A percentile compares a stretch with the other conserved stretches of the same genome.
Conservation (phyloP, 2,329 filamentous ascomycete species). For the Exophiala alcalophila region DNA sequence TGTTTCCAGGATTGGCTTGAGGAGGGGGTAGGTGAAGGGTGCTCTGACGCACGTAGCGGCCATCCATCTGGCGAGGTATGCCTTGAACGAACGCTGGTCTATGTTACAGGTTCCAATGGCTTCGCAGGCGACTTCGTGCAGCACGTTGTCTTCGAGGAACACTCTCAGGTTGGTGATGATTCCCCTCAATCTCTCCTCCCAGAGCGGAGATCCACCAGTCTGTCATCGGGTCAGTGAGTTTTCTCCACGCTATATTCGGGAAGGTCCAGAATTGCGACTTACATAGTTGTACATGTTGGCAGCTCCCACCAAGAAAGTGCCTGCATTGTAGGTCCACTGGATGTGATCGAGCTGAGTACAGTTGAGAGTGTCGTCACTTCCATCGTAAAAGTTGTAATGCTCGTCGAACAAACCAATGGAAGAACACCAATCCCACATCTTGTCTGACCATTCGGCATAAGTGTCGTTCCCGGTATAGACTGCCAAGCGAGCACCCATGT, state of each 20-base stretch:
- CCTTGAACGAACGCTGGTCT: slow-evolving; percentile 66
- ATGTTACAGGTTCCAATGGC: slow-evolving; percentile 53
- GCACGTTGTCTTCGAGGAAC: slow-evolving; percentile 53
- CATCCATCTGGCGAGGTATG: slow-evolving; percentile 61
- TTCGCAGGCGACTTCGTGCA: slow-evolving; percentile 62
- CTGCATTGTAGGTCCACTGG: slow-evolving; percentile 58
- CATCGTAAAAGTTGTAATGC: slow-evolving; percentile 55
- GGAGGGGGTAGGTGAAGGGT: slow-evolving; percentile 51
- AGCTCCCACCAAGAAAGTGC: slow-evolving; percentile 54
- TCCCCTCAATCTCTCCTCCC: slow-evolving; percentile 50
- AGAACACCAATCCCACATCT: slow-evolving; percentile 57
- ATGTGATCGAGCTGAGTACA: slow-evolving; percentile 53
- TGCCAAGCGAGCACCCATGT: slow-evolving; percentile 64
- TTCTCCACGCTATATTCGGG: not conserved
- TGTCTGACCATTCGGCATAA: slow-evolving; percentile 72
- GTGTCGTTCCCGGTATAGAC: slow-evolving; percentile 76
- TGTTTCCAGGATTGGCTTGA: slow-evolving; percentile 53
- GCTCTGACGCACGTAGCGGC: slow-evolving; percentile 57
- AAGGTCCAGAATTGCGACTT: slow-evolving; percentile 25
- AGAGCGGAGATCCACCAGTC: slow-evolving; percentile 46
- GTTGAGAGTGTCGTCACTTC: slow-evolving; percentile 50
- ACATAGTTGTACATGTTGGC: slow-evolving; percentile 57
- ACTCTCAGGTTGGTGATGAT: slow-evolving; percentile 55
- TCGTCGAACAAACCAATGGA: slow-evolving; percentile 51
- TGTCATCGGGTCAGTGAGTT: slow-evolving; percentile 23